Evolutionary conservation across 1,139 yeast genomes (phyloP).

Genomic region (Kurtzmaniella quercitrusa): DNA sequence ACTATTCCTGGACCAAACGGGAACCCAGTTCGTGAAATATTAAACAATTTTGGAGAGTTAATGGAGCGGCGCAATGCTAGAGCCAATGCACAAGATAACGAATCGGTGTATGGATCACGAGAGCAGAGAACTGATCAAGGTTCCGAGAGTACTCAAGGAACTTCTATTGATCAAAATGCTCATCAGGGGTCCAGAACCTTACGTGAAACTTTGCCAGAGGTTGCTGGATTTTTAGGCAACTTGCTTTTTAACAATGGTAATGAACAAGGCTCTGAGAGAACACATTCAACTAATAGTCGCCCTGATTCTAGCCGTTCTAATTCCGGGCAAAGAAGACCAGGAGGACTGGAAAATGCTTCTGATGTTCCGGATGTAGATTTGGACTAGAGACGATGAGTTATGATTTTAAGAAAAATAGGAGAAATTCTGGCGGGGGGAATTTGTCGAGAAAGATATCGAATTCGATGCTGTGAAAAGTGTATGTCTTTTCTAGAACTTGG

Average conservation of each 20-base stretch:
- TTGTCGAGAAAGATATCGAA: no score
- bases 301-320: background rate
- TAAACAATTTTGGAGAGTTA: constrained; percentile 22
- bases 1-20: background rate
- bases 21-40: constrained; percentile 15
- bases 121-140: background rate
- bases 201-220: background rate
- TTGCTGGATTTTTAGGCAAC: background rate
- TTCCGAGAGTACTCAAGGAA: background rate
- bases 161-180: background rate
- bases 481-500: no score
- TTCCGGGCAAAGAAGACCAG: background rate
- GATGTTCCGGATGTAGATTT: background rate
- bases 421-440: no score
- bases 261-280: background rate
- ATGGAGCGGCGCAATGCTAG: constrained; percentile 12
- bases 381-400: background rate
- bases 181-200: background rate
- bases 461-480: no score
- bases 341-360: background rate
- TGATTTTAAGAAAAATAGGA: no score
- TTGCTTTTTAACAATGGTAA: background rate
- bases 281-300: no score
- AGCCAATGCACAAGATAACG: background rate
- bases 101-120: background rate